A percentile compares a stretch with the other conserved stretches of the same genome.
Conservation (phyloP, 352 stramenopile genomes). For the Halophytophthora batemanensis region DNA sequence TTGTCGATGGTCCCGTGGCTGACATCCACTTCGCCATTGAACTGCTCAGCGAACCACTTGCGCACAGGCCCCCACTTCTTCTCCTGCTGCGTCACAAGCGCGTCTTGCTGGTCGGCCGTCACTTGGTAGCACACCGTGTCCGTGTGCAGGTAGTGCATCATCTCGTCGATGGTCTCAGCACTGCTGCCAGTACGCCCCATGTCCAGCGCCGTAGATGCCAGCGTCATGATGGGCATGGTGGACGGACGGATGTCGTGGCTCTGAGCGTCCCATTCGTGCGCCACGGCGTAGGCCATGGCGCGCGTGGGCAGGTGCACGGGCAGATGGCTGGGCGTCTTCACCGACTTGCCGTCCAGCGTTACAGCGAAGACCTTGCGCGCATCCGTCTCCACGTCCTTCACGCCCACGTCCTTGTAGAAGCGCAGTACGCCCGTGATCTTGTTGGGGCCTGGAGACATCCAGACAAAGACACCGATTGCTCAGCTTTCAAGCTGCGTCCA, state of each 20-base stretch:
- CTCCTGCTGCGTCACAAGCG: constrained; percentile 73
- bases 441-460: constrained; percentile 34
- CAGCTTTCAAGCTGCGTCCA: no score
- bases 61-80: constrained; percentile 85
- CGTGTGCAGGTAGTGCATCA: constrained; percentile 85
- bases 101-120: constrained; percentile 75
- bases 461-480: no score
- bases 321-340: constrained; percentile 72
- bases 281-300: constrained; percentile 66
- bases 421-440: constrained; percentile 77
- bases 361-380: constrained; percentile 45
- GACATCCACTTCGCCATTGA: constrained; percentile 77
- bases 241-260: constrained; percentile 63
- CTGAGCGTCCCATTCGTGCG: constrained; percentile 85
- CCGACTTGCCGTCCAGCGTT: constrained; percentile 78
- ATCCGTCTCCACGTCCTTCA: constrained; percentile 49
- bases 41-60: constrained; percentile 78
- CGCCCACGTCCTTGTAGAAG: constrained; percentile 82
- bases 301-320: constrained; percentile 61
- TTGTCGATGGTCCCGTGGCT: constrained; percentile 73
- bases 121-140: constrained; percentile 90
- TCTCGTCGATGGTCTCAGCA: constrained; percentile 65
- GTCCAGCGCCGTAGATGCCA: constrained; percentile 79
- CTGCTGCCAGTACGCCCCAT: constrained; percentile 52
- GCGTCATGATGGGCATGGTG: constrained; percentile 88